Percentiles rank a stretch among this genome's conserved stretches.
These are phyloP conservation scores for Plantago elongata DNA, from an alignment of 257 asterid species.

Conservation along the genomic window DNA sequence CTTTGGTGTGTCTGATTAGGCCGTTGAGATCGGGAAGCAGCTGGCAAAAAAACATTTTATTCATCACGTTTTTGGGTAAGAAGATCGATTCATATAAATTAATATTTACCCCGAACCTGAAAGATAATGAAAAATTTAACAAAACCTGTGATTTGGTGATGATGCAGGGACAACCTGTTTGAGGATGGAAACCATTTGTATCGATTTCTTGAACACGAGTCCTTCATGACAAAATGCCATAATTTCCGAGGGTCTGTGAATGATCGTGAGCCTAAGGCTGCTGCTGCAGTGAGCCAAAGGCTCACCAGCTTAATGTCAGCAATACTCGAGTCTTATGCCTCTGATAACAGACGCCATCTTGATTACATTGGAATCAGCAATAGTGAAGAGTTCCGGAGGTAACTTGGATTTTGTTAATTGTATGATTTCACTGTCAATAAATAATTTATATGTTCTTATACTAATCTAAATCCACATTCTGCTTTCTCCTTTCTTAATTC, in stretches of 20 bases:
- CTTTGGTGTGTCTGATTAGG: slow-evolving; percentile 32
- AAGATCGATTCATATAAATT: neutral
- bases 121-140: too few relatives aligned
- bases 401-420: slow-evolving; percentile 2
- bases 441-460: too few relatives aligned
- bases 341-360: slow-evolving; percentile 56
- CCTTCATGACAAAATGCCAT: slow-evolving; percentile 74
- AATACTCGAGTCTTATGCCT: slow-evolving; percentile 72
- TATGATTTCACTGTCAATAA: neutral
- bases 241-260: slow-evolving; percentile 70
- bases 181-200: slow-evolving; percentile 86
- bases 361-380: slow-evolving; percentile 77
- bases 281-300: slow-evolving; percentile 46
- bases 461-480: neutral
- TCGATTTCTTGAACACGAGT: slow-evolving; percentile 83
- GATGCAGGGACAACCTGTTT: slow-evolving; percentile 69
- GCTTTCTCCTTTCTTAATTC: slow-evolving; percentile 13
- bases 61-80: neutral
- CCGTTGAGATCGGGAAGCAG: slow-evolving; percentile 75
- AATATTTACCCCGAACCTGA: too few relatives aligned
- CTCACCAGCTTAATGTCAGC: slow-evolving; percentile 74
- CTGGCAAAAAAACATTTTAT: slow-evolving; percentile 21
- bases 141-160: neutral
- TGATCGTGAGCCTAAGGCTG: slow-evolving; percentile 58
- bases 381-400: slow-evolving; percentile 98